phyloP scores from a whole-genome alignment of 225 moss, liverwort and hornwort genomes.

The Lunularia cruciata region DNA sequence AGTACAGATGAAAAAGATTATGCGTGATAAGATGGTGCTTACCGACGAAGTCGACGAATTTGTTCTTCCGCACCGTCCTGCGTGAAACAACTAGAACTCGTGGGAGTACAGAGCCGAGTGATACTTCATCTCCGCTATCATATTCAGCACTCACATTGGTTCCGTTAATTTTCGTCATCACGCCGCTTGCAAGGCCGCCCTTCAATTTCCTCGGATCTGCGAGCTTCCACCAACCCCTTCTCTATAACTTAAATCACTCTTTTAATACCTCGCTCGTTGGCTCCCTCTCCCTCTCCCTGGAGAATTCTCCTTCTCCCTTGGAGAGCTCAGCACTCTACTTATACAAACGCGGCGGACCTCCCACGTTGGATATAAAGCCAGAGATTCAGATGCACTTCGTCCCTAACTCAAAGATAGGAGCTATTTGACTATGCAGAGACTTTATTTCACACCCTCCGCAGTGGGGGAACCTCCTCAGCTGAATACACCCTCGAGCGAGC shows the following conservation, averaged over 20 bases:
- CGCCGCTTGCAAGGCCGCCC: not conserved
- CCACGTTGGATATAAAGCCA: not conserved
- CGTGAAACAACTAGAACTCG: conserved; percentile 91
- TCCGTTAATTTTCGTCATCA: conserved; percentile 9
- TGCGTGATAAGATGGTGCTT: too few species aligned
- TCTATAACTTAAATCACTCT: not conserved
- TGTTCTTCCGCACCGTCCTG: conserved; percentile 93
- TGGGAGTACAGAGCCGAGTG: conserved; percentile 72
- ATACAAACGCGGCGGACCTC: not conserved
- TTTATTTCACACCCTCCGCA: not conserved
- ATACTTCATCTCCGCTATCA: conserved; percentile 41
- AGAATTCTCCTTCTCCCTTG: not conserved
- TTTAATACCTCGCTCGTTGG: not conserved
- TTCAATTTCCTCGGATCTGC: not conserved
- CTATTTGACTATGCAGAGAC: not conserved
- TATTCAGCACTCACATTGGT: conserved; percentile 1
- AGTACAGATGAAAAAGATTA: too few species aligned
- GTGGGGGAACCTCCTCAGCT: not conserved
- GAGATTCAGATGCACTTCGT: not conserved
- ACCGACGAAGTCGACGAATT: conserved; percentile 98
- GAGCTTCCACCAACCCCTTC: not conserved
- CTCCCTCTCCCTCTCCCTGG: not conserved
- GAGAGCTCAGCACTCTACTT: not conserved
- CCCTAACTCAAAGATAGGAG: not conserved
- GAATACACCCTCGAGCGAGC: not conserved